Evolutionary conservation across 1,284 basidiomycete genomes (phyloP).

Genomic region (Cutaneotrichosporon cyanovorans): DNA sequence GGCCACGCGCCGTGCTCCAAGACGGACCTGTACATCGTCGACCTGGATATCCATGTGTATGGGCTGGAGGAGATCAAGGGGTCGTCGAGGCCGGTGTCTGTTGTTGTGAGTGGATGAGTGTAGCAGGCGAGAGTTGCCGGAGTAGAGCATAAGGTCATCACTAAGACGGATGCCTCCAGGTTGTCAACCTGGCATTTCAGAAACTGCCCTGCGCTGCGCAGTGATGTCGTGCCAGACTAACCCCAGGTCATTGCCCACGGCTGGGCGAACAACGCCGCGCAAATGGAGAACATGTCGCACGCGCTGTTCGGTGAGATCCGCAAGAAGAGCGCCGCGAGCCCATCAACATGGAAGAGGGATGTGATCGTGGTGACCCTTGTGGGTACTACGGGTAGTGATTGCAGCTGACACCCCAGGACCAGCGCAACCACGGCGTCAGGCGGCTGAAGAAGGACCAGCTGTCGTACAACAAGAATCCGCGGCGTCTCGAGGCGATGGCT

Average conservation of each 20-base stretch:
- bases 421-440: constrained; percentile 62
- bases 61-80: constrained; percentile 35
- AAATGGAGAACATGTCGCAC: constrained; percentile 31
- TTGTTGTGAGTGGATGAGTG: constrained; percentile 27
- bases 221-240: too few species aligned
- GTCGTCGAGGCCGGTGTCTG: constrained; percentile 22
- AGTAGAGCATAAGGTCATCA: too few species aligned
- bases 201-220: too few species aligned
- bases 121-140: too few species aligned
- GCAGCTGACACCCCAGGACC: constrained; percentile 52
- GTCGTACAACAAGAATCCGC: constrained; percentile 58
- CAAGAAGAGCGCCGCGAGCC: constrained; percentile 3
- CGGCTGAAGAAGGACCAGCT: constrained; percentile 50
- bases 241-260: constrained; percentile 16
- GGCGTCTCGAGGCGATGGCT: constrained; percentile 47
- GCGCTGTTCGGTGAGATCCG: constrained; percentile 32
- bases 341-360: constrained; percentile 21
- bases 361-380: constrained; percentile 42
- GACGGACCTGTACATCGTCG: constrained; percentile 23
- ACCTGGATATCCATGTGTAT: constrained; percentile 31
- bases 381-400: constrained; percentile 3
- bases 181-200: too few species aligned
- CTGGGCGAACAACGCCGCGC: constrained; percentile 16
- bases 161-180: too few species aligned
- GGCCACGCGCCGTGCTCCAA: constrained; percentile 16